These are phyloP conservation scores for Skeletonema menzelii DNA, from an alignment of 108 stramenopile species.

Conservation along the genomic window DNA sequence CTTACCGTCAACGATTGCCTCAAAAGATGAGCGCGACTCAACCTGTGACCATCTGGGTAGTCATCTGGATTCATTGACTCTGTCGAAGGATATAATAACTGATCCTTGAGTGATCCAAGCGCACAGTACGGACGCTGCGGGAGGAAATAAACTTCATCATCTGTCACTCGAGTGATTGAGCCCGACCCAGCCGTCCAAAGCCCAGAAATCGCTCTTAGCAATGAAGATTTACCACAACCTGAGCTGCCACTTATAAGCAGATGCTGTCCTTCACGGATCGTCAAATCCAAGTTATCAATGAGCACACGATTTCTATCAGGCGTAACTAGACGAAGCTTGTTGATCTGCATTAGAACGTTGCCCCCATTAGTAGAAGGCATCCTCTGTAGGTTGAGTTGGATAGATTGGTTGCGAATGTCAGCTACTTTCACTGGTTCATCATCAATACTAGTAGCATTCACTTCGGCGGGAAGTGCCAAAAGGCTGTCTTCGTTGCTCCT, in stretches of 20 bases:
- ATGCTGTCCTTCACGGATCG: constrained; percentile 66
- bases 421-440: background rate
- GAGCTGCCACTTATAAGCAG: constrained; percentile 91
- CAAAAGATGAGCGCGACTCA: constrained; percentile 49
- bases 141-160: constrained; percentile 86
- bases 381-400: constrained; percentile 36
- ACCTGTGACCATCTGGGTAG: constrained; percentile 54
- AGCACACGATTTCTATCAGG: constrained; percentile 78
- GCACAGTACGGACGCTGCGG: constrained; percentile 96
- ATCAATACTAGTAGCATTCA: constrained; percentile 4
- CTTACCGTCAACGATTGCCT: constrained; percentile 42
- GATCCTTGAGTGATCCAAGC: constrained; percentile 86
- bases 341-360: constrained; percentile 46
- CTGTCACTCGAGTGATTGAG: constrained; percentile 66
- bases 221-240: constrained; percentile 85
- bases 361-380: constrained; percentile 12
- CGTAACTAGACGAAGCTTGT: constrained; percentile 66
- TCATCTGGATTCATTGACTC: constrained; percentile 50
- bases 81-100: constrained; percentile 84
- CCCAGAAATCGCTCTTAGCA: constrained; percentile 92
- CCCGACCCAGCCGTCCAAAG: constrained; percentile 91
- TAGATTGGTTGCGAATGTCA: constrained; percentile 2
- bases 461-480: constrained; percentile 25
- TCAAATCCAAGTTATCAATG: constrained; percentile 60
- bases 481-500: constrained; percentile 43